Base-by-base conservation (phyloP, 129 eudicot species). In the Erigeron canadensis region DNA sequence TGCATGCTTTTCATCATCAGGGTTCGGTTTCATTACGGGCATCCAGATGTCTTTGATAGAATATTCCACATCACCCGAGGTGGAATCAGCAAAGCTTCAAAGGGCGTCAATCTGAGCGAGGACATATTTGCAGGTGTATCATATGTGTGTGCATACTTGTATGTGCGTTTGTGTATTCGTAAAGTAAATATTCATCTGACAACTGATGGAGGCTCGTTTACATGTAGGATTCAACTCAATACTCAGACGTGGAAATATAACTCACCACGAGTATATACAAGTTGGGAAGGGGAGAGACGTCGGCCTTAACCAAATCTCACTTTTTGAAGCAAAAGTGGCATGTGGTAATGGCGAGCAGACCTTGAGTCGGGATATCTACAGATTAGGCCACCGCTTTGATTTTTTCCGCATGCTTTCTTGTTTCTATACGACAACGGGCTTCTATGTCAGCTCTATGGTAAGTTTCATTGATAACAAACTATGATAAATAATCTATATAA, bases 1-100 rank as follows among this genome's bases (percentile, higher is more conserved):
- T 8, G 54, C 15, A 47, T 47, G 17, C 16, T 7, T 57, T 60
- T 60, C 3, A 1, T n/a, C 43, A 60, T 38, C 81, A 89, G 98
- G 95, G 98, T 91, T 70, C 98, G 98, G 66, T 91, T 91, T 72
- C 98, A 91, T 81, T 91, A 91, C 74, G 98, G 98, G 58, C 98
- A 91, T 81, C 94, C 98, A 10, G 98, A 91, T 83, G 95, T 91
- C 71, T 91, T 91, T 66, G 96, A 88, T 70, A 81, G 98, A 69
- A 71, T 91, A 11, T 91, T 91, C 76, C 96, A 91, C 81, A 93
- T 91, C 69, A 88, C 96, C 10, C 81, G 98, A 80, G 94, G 96
- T 37, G 96, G 98, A 59, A 83, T 91, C 67, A 91, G 96, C 86
- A 91, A 88, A 79, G 96, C 96, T 55, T 91, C 98, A 77, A 91